Conservation (phyloP, 1,284 basidiomycete species). For the Pisolithus thermaeus region DNA sequence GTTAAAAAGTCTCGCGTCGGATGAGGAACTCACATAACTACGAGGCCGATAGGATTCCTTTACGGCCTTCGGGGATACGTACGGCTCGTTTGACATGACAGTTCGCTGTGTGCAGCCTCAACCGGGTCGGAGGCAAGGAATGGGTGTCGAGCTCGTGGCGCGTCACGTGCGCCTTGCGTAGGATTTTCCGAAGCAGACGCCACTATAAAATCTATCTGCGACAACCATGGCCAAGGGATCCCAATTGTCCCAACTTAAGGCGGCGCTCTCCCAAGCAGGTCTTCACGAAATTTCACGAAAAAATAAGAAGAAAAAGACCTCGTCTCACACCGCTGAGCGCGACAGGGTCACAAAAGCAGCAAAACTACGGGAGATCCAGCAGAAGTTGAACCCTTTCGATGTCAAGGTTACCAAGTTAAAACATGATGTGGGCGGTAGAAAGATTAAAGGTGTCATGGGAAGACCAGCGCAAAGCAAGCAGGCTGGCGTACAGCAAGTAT, state of each 20-base stretch:
- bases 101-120: no score
- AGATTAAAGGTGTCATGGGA: conserved; percentile 79
- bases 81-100: conserved; percentile 22
- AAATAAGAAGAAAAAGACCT: conserved; percentile 68
- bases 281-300: conserved; percentile 53
- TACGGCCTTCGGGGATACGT: conserved; percentile 31
- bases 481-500: conserved; percentile 84
- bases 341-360: conserved; percentile 75
- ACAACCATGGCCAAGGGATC: conserved; percentile 61
- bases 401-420: conserved; percentile 87
- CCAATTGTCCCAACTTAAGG: conserved; percentile 84
- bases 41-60: conserved; percentile 35
- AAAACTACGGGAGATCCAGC: conserved; percentile 82
- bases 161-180: no score
- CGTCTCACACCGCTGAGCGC: conserved; percentile 49
- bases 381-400: conserved; percentile 91
- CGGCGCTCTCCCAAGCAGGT: conserved; percentile 74
- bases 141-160: no score
- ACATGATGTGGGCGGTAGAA: conserved; percentile 86
- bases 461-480: conserved; percentile 82
- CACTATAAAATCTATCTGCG: no score
- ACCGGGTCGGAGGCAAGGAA: no score
- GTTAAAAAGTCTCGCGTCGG: neutral
- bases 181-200: no score
- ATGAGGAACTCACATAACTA: conserved; percentile 30